phyloP scores from a whole-genome alignment of 257 asterid genomes.

The Plantago elongata region DNA sequence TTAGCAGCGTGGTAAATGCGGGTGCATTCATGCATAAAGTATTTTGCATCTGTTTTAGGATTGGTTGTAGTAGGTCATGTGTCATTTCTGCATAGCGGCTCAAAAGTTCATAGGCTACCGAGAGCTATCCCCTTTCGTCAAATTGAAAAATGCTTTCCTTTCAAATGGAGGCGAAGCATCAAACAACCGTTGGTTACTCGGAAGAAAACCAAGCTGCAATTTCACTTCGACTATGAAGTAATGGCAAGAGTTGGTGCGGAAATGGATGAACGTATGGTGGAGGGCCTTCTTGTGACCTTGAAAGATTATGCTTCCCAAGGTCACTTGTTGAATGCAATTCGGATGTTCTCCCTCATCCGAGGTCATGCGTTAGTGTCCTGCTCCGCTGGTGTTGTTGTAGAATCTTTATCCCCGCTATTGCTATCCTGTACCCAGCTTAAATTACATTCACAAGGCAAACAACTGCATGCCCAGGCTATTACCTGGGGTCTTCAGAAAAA shows the following conservation, averaged over 20 bases:
- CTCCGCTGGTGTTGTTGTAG: conserved; percentile 37
- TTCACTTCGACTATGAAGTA: conserved; percentile 7
- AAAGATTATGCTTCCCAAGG: conserved; percentile 57
- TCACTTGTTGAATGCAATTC: conserved; percentile 53
- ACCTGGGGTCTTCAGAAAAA: conserved; percentile 50
- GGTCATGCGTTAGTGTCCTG: conserved; percentile 35
- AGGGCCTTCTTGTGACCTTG: conserved; percentile 45
- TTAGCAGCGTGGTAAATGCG: conserved; percentile 22
- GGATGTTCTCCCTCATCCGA: conserved; percentile 44
- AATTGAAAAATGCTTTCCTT: conserved; percentile 37
- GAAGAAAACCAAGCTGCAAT: neutral
- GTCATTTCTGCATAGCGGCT: conserved; percentile 26
- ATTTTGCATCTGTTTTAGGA: conserved; percentile 15
- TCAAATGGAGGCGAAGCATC: conserved; percentile 30
- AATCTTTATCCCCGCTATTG: conserved; percentile 57
- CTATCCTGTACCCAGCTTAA: conserved; percentile 45
- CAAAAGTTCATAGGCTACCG: conserved; percentile 3
- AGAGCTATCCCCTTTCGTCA: conserved; percentile 24
- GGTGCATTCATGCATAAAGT: conserved; percentile 33
- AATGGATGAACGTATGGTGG: conserved; percentile 42
- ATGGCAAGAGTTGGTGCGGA: conserved; percentile 9
- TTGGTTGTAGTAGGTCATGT: neutral
- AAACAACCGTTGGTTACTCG: neutral
- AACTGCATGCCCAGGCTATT: conserved; percentile 63
- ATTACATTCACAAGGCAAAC: conserved; percentile 56